Evolutionary conservation across 2,329 filamentous ascomycete genomes (phyloP).

Genomic region (Fusarium udum): DNA sequence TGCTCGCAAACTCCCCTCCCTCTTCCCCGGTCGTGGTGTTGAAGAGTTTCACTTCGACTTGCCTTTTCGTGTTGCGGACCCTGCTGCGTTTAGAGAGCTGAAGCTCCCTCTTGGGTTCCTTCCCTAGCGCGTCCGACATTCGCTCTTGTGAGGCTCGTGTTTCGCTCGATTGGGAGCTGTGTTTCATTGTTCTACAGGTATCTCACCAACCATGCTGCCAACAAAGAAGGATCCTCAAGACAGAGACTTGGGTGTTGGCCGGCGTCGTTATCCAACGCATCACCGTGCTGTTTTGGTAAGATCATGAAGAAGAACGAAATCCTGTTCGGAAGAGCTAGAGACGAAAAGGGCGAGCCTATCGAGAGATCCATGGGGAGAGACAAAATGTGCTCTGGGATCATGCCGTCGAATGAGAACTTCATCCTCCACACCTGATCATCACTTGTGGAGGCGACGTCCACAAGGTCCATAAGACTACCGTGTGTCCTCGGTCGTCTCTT

Average conservation of each 20-base stretch:
- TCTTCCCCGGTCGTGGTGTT: too few relatives aligned
- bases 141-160: too few relatives aligned
- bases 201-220: background rate
- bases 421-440: background rate
- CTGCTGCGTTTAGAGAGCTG: too few relatives aligned
- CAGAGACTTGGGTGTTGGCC: background rate
- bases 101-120: too few relatives aligned
- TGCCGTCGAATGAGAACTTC: background rate
- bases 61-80: too few relatives aligned
- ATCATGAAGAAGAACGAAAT: background rate
- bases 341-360: background rate
- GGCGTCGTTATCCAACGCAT: background rate
- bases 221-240: background rate
- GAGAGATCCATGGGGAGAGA: background rate
- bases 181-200: too few relatives aligned
- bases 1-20: too few relatives aligned
- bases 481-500: too few relatives aligned
- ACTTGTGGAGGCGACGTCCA: too few relatives aligned
- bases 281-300: background rate
- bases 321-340: background rate
- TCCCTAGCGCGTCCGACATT: too few relatives aligned
- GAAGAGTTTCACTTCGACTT: too few relatives aligned
- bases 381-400: background rate
- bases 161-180: too few relatives aligned
- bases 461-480: fast-evolving